Conservation (phyloP, 257 asterid genomes). For the Solanum chiquidenum region DNA sequence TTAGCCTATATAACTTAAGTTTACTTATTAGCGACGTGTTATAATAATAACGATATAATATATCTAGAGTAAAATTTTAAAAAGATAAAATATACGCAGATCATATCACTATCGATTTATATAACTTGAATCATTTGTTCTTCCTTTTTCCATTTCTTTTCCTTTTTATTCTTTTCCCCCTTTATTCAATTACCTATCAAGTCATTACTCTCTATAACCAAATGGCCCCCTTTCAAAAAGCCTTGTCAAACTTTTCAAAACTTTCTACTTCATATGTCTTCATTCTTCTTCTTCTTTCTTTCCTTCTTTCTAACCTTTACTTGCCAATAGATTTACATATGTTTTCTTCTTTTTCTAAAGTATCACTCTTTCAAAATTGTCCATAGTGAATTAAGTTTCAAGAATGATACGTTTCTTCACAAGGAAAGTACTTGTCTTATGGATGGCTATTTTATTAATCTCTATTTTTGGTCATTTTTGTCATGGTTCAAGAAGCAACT, state of each 20-base stretch:
- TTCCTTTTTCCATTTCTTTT: neutral
- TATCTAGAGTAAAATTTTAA: neutral
- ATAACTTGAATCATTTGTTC: neutral
- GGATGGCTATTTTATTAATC: slow-evolving; percentile 16
- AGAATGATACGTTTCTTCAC: neutral
- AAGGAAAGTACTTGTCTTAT: slow-evolving; percentile 8
- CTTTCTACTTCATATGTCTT: slow-evolving; percentile 18
- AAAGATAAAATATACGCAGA: neutral
- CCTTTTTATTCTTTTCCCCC: neutral
- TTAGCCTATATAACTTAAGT: too few species aligned
- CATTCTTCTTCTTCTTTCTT: neutral
- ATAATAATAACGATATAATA: neutral
- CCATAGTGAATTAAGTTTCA: neutral
- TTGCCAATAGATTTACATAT: neutral
- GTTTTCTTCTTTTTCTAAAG: slow-evolving; percentile 3
- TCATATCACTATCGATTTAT: neutral
- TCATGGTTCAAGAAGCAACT: slow-evolving; percentile 33
- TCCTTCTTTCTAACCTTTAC: neutral
- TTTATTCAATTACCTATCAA: neutral
- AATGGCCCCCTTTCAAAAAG: slow-evolving; percentile 36
- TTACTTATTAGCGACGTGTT: neutral
- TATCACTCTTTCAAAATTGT: neutral
- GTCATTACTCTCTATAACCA: slow-evolving; percentile 9
- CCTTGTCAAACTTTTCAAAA: slow-evolving; percentile 15
- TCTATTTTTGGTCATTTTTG: slow-evolving; percentile 7